phyloP scores from a whole-genome alignment of 495 filamentous ascomycete species.

The Penicillium psychrofluorescens region DNA sequence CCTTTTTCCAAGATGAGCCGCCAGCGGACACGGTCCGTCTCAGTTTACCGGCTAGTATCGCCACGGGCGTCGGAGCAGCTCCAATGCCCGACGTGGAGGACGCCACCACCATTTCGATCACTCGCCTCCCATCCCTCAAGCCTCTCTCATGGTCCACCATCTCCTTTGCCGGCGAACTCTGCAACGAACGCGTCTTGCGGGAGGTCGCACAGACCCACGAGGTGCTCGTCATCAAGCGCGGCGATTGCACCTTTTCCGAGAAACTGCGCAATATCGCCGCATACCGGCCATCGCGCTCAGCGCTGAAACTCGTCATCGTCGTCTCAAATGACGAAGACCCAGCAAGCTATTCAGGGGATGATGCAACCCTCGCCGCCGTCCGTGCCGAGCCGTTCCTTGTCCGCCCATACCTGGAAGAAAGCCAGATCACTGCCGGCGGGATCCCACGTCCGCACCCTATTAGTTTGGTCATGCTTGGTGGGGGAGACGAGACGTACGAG shows the following conservation, averaged over 20 bases:
- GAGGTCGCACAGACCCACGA: constrained; percentile 59
- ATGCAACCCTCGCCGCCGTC: constrained; percentile 26
- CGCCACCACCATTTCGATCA: constrained; percentile 35
- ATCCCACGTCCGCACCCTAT: constrained; percentile 66
- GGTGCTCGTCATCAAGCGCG: constrained; percentile 75
- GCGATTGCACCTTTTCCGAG: constrained; percentile 74
- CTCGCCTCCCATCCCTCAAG: constrained; percentile 30
- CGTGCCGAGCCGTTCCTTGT: constrained; percentile 40
- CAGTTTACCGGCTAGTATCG: constrained; percentile 58
- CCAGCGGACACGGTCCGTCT: constrained; percentile 27
- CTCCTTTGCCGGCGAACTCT: constrained; percentile 65
- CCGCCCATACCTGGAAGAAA: constrained; percentile 70
- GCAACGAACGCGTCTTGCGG: constrained; percentile 53
- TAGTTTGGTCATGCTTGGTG: constrained; percentile 78
- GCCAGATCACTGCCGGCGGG: constrained; percentile 64
- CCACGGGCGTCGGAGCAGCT: constrained; percentile 68
- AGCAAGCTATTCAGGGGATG: not conserved
- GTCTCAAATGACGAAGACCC: constrained; percentile 55
- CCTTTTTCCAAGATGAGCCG: constrained; percentile 40
- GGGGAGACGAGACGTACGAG: constrained; percentile 61
- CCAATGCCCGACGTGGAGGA: constrained; percentile 64
- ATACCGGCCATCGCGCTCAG: constrained; percentile 49
- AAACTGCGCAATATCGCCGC: constrained; percentile 81
- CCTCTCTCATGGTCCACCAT: constrained; percentile 59
- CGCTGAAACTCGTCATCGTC: constrained; percentile 74